Evolutionary conservation across 2,329 filamentous ascomycete species (phyloP).

Genomic region (Neopestalotiopsis sp.): DNA sequence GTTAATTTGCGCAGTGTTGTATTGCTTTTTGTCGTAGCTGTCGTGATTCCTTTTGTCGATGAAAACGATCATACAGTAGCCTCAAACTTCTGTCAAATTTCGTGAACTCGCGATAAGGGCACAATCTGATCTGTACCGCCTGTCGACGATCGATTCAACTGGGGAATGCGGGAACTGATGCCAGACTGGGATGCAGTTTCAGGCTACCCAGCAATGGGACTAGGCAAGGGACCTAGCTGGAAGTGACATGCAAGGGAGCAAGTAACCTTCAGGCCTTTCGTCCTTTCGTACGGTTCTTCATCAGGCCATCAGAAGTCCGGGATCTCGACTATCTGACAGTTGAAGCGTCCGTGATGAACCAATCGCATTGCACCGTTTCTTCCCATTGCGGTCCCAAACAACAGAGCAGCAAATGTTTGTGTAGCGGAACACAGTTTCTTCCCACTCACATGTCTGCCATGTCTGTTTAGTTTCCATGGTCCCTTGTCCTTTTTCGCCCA

Average conservation of each 20-base stretch:
- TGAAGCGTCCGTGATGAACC: conserved; percentile 12
- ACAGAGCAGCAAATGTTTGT: conserved; percentile 1
- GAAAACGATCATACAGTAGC: not conserved
- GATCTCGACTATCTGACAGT: not conserved
- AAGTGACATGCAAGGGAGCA: not conserved
- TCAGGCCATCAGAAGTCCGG: not conserved
- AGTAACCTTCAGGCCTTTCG: not conserved
- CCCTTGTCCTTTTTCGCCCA: not conserved
- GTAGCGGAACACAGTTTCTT: not conserved
- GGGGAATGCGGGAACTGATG: too few species aligned
- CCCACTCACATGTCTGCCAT: conserved; percentile 9
- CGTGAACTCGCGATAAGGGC: not conserved
- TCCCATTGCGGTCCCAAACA: not conserved
- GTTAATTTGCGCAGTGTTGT: not conserved
- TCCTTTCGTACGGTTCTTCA: not conserved
- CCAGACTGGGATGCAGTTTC: too few species aligned
- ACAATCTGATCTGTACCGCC: not conserved
- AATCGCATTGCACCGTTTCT: conserved; percentile 2
- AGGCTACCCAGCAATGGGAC: not conserved
- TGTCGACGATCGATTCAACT: too few species aligned
- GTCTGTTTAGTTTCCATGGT: not conserved
- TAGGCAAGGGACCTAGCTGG: not conserved
- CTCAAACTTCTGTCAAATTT: not conserved
- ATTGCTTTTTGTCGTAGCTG: not conserved
- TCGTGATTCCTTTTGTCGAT: not conserved